These are phyloP conservation scores for Fagopyrum tataricum DNA, from an alignment of 148 eudicot species.

Conservation along the genomic window DNA sequence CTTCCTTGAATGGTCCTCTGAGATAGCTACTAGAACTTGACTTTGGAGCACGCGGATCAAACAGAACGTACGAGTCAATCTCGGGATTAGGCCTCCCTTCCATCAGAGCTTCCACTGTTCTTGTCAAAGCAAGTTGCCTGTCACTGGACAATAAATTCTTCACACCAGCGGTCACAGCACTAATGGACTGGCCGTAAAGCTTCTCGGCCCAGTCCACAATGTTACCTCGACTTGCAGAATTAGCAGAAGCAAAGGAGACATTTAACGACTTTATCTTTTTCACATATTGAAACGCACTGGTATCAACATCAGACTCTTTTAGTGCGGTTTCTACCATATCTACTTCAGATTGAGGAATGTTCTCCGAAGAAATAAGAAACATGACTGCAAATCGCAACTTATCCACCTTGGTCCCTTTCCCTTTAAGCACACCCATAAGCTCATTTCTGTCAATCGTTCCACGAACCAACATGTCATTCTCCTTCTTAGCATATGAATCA, in stretches of 20 bases:
- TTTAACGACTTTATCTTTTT: slow-evolving; percentile 87
- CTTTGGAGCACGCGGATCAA: slow-evolving; percentile 98
- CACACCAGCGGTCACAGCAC: slow-evolving; percentile 95
- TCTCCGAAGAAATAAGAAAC: slow-evolving; percentile 81
- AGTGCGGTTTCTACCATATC: slow-evolving; percentile 79
- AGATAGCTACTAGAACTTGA: slow-evolving; percentile 77
- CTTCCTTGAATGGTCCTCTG: slow-evolving; percentile 93
- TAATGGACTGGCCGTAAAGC: slow-evolving; percentile 79
- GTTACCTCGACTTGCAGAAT: slow-evolving; percentile 76
- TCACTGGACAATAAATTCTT: slow-evolving; percentile 77
- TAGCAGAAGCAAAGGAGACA: slow-evolving; percentile 71
- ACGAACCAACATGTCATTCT: slow-evolving; percentile 86
- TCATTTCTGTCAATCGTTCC: slow-evolving; percentile 88
- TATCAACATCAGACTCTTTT: slow-evolving; percentile 82
- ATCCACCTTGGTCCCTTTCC: slow-evolving; percentile 78
- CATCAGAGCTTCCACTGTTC: slow-evolving; percentile 91
- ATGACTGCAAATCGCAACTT: slow-evolving; percentile 88
- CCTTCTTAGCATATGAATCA: slow-evolving; percentile 84
- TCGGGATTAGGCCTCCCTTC: slow-evolving; percentile 93
- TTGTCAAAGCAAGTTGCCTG: slow-evolving; percentile 78
- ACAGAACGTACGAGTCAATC: slow-evolving; percentile 61
- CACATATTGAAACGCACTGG: slow-evolving; percentile 86
- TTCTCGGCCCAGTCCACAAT: slow-evolving; percentile 97
- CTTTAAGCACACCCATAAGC: slow-evolving; percentile 70
- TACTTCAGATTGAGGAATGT: slow-evolving; percentile 61